Base-by-base conservation (phyloP, 2,329 filamentous ascomycete genomes). In the Diplocarpon rosae region DNA sequence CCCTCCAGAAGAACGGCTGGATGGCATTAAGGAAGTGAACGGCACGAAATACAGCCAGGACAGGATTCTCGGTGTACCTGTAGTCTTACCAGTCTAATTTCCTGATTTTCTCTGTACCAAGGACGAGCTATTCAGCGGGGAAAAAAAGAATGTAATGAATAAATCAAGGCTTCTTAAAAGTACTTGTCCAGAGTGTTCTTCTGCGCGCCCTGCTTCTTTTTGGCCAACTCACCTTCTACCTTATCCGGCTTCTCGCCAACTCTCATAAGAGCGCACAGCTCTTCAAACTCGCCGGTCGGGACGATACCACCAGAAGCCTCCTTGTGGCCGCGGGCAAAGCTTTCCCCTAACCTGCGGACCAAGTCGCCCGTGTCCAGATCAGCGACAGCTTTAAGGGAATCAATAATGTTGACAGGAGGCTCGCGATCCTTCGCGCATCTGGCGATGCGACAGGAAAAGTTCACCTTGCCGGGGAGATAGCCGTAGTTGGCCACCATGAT, bases 241-340 rank as follows among this genome's bases (percentile, higher is more conserved):
- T 62, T 55, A 20, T 58, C 53, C 5, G 49, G 48, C 56, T 73
- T 78, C 59, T 75, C 73, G 0, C 76, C 76, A 33, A 82, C 63
- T 41, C 72, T 70, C 63, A 83, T 67, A 12, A 77, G 56, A 4
- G 62, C 62, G 66, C 80, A 75, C 12, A 84, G 60, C 56, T 83
- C 78, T 48, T 83, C 78, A 58, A 83, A 84, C 47, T 80, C 76
- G 1, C 66, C 69, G 10, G 62, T 68, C 0, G 69, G 68, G 0
- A 84, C 73, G 37, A 81, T 77, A 0, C 80, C 80, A 1, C 80
- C 80, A 38, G 75, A 80, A 0, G 79, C 80, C 55, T 82, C 78
- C 48, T 78, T 80, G 50, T 84, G 80, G 0, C 80, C 80, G 42
- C 73, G 68, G 0, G 78, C 80, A 55, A 83, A 84, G 20, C 70